Evolutionary conservation across 495 filamentous ascomycete species (phyloP).

Genomic region (Trichocladium antarcticum): DNA sequence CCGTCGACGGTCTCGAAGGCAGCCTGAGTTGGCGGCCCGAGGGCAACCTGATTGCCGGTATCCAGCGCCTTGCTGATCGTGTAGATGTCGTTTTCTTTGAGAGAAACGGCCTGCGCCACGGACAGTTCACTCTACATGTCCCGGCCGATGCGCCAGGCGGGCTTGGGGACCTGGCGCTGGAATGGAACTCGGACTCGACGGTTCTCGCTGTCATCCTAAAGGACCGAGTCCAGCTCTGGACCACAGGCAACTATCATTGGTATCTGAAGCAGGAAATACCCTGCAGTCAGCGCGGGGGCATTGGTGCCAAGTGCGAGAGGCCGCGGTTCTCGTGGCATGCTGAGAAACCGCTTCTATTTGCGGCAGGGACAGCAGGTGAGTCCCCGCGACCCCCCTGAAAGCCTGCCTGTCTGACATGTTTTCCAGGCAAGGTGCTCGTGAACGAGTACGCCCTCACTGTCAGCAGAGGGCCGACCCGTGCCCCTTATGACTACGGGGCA

Average conservation of each 20-base stretch:
- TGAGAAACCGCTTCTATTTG: slow-evolving; percentile 62
- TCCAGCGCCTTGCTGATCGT: slow-evolving; percentile 57
- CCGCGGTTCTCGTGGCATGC: slow-evolving; percentile 58
- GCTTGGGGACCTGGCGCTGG: slow-evolving; percentile 49
- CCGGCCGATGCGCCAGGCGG: slow-evolving; percentile 44
- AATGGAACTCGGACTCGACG: slow-evolving; percentile 86
- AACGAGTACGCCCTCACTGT: slow-evolving; percentile 60
- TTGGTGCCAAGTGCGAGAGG: slow-evolving; percentile 4
- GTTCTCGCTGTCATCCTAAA: slow-evolving; percentile 70
- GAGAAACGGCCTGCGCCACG: slow-evolving; percentile 87
- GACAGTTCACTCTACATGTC: slow-evolving; percentile 69
- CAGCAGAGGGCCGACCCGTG: slow-evolving; percentile 51
- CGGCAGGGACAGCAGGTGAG: slow-evolving; percentile 38
- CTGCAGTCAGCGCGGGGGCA: slow-evolving; percentile 15
- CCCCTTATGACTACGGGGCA: slow-evolving; percentile 68
- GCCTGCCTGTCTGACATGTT: slow-evolving; percentile 15
- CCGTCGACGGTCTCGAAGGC: slow-evolving; percentile 78
- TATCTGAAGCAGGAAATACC: slow-evolving; percentile 91
- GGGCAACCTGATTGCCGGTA: slow-evolving; percentile 78
- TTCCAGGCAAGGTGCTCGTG: slow-evolving; percentile 42
- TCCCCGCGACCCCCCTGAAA: slow-evolving; percentile 1
- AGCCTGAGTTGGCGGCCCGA: slow-evolving; percentile 83
- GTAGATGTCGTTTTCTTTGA: slow-evolving; percentile 94
- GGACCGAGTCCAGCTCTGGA: slow-evolving; percentile 85
- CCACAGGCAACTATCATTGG: slow-evolving; percentile 93